A percentile compares a stretch with the other conserved stretches of the same genome.
phyloP scores from a whole-genome alignment of 768 basidiomycete genomes.

The Leccinum rimulosum region DNA sequence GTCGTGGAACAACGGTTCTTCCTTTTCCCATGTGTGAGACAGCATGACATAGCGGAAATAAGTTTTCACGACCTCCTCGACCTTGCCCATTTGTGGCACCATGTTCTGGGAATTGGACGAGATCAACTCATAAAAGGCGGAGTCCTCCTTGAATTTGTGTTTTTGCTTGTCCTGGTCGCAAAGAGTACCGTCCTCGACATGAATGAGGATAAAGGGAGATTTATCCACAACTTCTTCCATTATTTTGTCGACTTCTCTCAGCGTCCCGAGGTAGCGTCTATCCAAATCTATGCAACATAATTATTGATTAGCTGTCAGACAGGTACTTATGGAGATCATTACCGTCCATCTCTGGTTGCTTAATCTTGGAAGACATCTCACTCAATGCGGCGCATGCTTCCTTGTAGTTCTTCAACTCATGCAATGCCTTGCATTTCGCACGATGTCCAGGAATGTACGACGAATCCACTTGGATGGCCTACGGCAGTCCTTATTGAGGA shows the following conservation, averaged over 20 bases:
- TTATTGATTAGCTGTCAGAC: neutral
- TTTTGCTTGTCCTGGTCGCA: neutral
- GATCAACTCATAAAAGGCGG: conserved; percentile 1
- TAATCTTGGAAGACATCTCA: neutral
- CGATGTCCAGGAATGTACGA: conserved; percentile 1
- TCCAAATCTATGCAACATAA: neutral
- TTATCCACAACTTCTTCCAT: neutral
- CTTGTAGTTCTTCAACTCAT: neutral
- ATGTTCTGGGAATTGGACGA: neutral
- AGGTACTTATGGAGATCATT: neutral
- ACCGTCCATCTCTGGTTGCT: neutral
- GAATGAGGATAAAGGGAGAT: conserved; percentile 12
- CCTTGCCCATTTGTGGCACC: neutral
- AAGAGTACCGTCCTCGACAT: conserved; percentile 6
- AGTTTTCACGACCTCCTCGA: neutral
- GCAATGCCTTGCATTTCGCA: conserved; percentile 1
- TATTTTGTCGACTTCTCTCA: neutral
- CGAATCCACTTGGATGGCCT: conserved; percentile 6
- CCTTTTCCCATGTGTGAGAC: conserved; percentile 15
- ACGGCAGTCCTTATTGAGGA: neutral
- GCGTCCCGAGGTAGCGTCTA: neutral
- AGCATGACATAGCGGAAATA: conserved; percentile 19
- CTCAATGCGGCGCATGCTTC: neutral
- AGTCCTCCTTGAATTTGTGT: conserved; percentile 2
- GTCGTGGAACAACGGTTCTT: conserved; percentile 10